Percentiles rank a stretch among this genome's conserved stretches.
Conservation (phyloP, 176 grass and related monocot genomes). For the Canna indica region DNA sequence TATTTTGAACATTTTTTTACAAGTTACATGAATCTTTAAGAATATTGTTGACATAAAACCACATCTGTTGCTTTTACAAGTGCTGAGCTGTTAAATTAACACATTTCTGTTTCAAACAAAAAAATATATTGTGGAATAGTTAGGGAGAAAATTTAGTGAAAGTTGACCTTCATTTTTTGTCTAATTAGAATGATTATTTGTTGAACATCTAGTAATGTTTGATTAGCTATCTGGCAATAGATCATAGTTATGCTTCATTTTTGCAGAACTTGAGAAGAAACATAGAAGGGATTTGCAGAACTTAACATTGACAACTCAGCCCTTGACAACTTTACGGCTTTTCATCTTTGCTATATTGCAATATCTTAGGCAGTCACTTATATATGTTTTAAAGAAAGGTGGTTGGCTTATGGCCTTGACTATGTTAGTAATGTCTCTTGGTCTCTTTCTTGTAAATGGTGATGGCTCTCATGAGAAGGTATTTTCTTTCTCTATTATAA, state of each 20-base stretch:
- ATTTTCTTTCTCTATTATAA: constrained; percentile 13
- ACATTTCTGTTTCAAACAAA: no score
- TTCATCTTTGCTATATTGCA: constrained; percentile 55
- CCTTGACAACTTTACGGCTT: constrained; percentile 50
- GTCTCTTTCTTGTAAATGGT: constrained; percentile 33
- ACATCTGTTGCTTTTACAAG: no score
- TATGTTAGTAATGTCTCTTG: constrained; percentile 32
- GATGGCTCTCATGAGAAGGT: constrained; percentile 79
- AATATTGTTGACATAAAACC: no score
- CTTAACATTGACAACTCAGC: constrained; percentile 52
- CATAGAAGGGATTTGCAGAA: constrained; percentile 51
- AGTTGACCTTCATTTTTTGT: no score
- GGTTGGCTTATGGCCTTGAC: constrained; percentile 32
- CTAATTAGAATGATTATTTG: no score
- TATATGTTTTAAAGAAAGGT: constrained; percentile 50
- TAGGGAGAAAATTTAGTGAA: not conserved
- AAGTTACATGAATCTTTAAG: no score
- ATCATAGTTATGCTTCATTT: not conserved
- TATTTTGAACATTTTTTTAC: no score
- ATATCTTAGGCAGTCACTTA: constrained; percentile 39
- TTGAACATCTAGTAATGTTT: no score
- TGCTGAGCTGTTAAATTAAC: no score
- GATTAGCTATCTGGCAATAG: no score
- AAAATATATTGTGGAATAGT: not conserved
- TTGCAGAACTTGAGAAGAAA: constrained; percentile 53